Conservation (phyloP, 257 asterid species). For the Penstemon eatonii region DNA sequence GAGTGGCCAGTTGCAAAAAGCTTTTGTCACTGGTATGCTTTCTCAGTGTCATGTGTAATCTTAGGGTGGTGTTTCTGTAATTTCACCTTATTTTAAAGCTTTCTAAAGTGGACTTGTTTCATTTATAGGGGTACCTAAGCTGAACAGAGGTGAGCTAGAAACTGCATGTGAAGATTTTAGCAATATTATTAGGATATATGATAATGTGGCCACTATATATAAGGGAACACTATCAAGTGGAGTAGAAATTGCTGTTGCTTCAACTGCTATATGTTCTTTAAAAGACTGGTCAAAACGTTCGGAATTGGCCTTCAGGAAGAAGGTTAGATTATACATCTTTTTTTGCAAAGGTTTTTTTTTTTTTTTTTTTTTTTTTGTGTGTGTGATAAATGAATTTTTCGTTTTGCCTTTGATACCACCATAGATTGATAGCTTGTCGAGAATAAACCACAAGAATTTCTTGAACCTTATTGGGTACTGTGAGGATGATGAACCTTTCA, state of each 20-base stretch:
- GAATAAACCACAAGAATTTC: conserved; percentile 92
- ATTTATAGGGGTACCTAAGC: conserved; percentile 86
- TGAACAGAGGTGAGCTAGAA: conserved; percentile 80
- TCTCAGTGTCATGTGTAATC: conserved; percentile 5
- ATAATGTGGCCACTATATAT: conserved; percentile 58
- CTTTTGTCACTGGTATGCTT: conserved; percentile 77
- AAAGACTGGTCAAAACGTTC: conserved; percentile 76
- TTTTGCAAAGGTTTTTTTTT: no score
- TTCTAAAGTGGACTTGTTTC: neutral
- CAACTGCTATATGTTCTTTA: conserved; percentile 55
- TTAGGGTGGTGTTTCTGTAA: neutral
- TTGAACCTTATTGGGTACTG: conserved; percentile 89
- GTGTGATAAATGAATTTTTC: neutral
- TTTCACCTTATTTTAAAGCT: neutral
- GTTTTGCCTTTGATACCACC: conserved; percentile 19
- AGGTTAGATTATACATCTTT: conserved; percentile 54
- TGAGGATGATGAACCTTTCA: conserved; percentile 85
- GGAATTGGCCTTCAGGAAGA: conserved; percentile 69
- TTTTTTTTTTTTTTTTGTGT: no score
- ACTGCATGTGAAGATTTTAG: conserved; percentile 96
- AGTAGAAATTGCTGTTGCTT: conserved; percentile 85
- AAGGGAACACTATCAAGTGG: conserved; percentile 95
- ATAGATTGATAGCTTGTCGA: conserved; percentile 73
- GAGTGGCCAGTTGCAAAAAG: conserved; percentile 93
- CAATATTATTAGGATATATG: conserved; percentile 55